Percentiles rank a stretch among this genome's conserved stretches.
These are phyloP conservation scores for Lactuca sativa DNA, from an alignment of 129 eudicot genomes.

Conservation along the genomic window DNA sequence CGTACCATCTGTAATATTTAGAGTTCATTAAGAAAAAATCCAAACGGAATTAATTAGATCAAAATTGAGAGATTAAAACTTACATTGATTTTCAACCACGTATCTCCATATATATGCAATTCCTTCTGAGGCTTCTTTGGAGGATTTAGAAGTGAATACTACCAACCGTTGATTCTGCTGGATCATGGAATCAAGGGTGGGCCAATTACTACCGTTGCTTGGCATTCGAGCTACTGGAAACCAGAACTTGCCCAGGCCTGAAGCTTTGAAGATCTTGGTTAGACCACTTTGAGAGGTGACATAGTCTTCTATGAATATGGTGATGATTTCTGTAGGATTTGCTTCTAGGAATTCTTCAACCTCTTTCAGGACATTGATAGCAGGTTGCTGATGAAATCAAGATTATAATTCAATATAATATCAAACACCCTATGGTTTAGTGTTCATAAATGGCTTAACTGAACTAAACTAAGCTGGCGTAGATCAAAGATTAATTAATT, in stretches of 20 bases:
- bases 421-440: slow-evolving; percentile 9
- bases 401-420: slow-evolving; percentile 12
- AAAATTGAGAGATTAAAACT: slow-evolving; percentile 26
- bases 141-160: slow-evolving; percentile 79
- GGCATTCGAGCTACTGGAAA: slow-evolving; percentile 96
- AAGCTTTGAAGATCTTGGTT: slow-evolving; percentile 69
- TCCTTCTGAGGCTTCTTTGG: slow-evolving; percentile 85
- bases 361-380: slow-evolving; percentile 70
- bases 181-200: slow-evolving; percentile 85
- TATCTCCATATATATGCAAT: slow-evolving; percentile 90
- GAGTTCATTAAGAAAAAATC: slow-evolving; percentile 8
- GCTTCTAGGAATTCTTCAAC: slow-evolving; percentile 59
- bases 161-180: slow-evolving; percentile 71
- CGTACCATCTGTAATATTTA: slow-evolving; percentile 67
- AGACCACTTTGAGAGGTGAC: slow-evolving; percentile 85
- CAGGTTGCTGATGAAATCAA: slow-evolving; percentile 65
- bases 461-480: not conserved
- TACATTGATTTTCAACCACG: slow-evolving; percentile 87
- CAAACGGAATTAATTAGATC: not conserved
- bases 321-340: slow-evolving; percentile 79
- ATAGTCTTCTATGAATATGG: slow-evolving; percentile 85
- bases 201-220: slow-evolving; percentile 82
- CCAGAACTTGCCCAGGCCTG: slow-evolving; percentile 82
- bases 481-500: not conserved
- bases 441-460: slow-evolving; percentile 3